Percentiles rank a stretch among this genome's conserved stretches.
Evolutionary conservation across 768 basidiomycete species (phyloP).

Genomic region (Pleurotus eryngii): DNA sequence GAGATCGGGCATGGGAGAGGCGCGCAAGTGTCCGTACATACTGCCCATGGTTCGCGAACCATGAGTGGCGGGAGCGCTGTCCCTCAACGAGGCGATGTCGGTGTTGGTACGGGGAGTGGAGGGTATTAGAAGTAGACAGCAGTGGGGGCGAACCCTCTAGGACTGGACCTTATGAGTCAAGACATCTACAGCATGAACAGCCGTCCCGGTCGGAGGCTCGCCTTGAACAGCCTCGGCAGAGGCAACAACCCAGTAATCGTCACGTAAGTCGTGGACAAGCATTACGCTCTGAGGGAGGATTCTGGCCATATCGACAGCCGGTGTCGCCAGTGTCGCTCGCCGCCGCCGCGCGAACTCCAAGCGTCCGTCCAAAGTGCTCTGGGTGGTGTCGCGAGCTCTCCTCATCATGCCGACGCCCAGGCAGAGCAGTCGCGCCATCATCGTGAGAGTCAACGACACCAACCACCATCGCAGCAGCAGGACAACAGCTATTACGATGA

Average conservation of each 20-base stretch:
- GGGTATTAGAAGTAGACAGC: neutral
- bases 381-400: slow-evolving; percentile 12
- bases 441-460: neutral
- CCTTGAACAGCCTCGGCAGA: neutral
- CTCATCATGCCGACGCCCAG: neutral
- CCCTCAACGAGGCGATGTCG: slow-evolving; percentile 2
- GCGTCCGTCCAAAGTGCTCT: slow-evolving; percentile 31
- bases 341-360: slow-evolving; percentile 36
- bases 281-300: slow-evolving; percentile 2
- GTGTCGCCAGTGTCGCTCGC: slow-evolving; percentile 29
- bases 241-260: slow-evolving; percentile 1
- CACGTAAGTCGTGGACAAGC: neutral
- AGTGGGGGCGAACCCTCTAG: neutral
- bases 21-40: slow-evolving; percentile 17
- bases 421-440: neutral
- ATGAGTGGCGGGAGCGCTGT: slow-evolving; percentile 10
- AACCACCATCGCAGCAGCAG: neutral
- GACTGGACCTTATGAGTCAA: neutral
- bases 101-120: neutral
- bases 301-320: slow-evolving; percentile 44
- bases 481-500: neutral
- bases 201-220: neutral
- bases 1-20: slow-evolving; percentile 77
- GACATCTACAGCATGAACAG: slow-evolving; percentile 6
- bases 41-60: slow-evolving; percentile 17